Evolutionary conservation across 345 rosid genomes (phyloP).

Genomic region (Salix arbutifolia): DNA sequence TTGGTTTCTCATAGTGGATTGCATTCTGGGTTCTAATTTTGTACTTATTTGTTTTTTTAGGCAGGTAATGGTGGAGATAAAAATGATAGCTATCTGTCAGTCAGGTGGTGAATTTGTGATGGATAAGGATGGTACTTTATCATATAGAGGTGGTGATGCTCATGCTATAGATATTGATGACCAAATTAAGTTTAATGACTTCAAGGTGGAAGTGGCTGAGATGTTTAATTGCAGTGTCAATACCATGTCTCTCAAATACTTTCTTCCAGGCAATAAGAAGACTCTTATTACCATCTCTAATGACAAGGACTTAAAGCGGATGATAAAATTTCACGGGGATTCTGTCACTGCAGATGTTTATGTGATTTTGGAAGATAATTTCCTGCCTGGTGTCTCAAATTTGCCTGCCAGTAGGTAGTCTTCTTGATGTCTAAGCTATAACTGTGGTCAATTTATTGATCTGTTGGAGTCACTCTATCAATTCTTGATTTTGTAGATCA

Average conservation of each 20-base stretch:
- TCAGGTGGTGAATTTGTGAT: slow-evolving; percentile 55
- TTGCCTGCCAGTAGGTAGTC: slow-evolving; percentile 83
- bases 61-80: slow-evolving; percentile 57
- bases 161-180: slow-evolving; percentile 65
- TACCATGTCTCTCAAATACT: slow-evolving; percentile 63
- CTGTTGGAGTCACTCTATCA: slow-evolving; percentile 17
- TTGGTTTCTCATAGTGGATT: not conserved
- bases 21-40: not conserved
- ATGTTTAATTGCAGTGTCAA: slow-evolving; percentile 45
- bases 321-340: slow-evolving; percentile 63
- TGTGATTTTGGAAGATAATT: slow-evolving; percentile 52
- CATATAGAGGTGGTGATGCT: slow-evolving; percentile 62
- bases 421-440: slow-evolving; percentile 18
- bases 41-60: not conserved
- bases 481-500: slow-evolving; percentile 44
- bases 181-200: slow-evolving; percentile 42
- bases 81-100: slow-evolving; percentile 71
- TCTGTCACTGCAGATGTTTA: slow-evolving; percentile 55
- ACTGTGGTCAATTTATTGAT: not conserved
- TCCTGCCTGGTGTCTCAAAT: slow-evolving; percentile 59
- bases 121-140: slow-evolving; percentile 41
- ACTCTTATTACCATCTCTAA: slow-evolving; percentile 72
- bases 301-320: slow-evolving; percentile 59
- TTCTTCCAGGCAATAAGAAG: slow-evolving; percentile 79
- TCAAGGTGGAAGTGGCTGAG: slow-evolving; percentile 62